Percentiles rank a stretch among this genome's conserved stretches.
Conservation (phyloP, 805 yeast genomes). For the Suhomyces vadensis region DNA sequence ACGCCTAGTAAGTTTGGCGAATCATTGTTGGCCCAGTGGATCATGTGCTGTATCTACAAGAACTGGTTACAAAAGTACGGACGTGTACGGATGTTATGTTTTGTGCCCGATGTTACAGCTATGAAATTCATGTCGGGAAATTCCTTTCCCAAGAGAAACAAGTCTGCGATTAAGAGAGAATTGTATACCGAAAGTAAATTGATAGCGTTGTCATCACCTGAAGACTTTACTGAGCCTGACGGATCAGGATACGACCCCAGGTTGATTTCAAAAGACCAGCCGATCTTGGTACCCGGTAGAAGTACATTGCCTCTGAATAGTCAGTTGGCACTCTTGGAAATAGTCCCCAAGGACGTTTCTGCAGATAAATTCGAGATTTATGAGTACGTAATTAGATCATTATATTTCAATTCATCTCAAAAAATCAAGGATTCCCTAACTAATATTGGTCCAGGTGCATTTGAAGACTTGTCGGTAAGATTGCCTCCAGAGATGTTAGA, state of each 20-base stretch:
- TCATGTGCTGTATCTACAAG: constrained; percentile 62
- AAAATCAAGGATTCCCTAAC: constrained; percentile 49
- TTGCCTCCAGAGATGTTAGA: constrained; percentile 36
- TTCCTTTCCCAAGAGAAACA: constrained; percentile 52
- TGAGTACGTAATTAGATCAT: constrained; percentile 56
- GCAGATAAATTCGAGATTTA: constrained; percentile 53
- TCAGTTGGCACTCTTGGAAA: constrained; percentile 57
- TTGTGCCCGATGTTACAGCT: constrained; percentile 60
- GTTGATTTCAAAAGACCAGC: constrained; percentile 37
- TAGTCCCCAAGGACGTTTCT: constrained; percentile 42
- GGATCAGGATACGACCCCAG: constrained; percentile 41
- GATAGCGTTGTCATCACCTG: constrained; percentile 46
- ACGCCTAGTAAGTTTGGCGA: constrained; percentile 57
- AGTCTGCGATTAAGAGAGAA: constrained; percentile 65
- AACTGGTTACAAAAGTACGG: constrained; percentile 77
- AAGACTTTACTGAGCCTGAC: constrained; percentile 21
- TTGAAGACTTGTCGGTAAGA: constrained; percentile 44
- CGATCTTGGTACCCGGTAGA: constrained; percentile 29
- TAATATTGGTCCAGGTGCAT: constrained; percentile 81
- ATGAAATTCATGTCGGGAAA: constrained; percentile 60
- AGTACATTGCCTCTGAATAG: constrained; percentile 31
- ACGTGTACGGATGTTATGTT: constrained; percentile 69
- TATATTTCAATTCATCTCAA: constrained; percentile 33
- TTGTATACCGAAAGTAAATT: constrained; percentile 59
- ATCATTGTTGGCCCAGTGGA: constrained; percentile 72